Evolutionary conservation across 108 stramenopile species (phyloP), one percentile per base, ranked within the genome.

Genomic region (Cyclotella atomus): DNA sequence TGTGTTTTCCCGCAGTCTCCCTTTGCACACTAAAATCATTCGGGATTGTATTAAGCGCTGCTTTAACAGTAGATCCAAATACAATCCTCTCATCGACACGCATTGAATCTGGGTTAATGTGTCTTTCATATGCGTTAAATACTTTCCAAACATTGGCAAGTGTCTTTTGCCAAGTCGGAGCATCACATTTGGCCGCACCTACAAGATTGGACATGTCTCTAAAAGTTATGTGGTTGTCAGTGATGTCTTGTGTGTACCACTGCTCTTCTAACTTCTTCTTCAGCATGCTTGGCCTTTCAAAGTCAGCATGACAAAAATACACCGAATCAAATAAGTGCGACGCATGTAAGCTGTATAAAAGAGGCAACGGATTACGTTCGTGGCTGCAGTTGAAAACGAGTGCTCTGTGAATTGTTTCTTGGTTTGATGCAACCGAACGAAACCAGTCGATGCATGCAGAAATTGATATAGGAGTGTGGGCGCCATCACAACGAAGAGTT

Each of bases 381-480:
- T 94, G 93, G 49, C 88, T 85, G 73, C 91, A 92, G 64, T 94
- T 87, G 80, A 94, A 94, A 24, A 94, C 53, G 16, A 94, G 80
- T 1, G 82, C 73, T 27, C 62, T 69, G 73, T n/a, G 44, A 7
- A 65, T 23, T 59, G 2, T 49, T 25, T 23, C 23, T 25, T 20
- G 9, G 34, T 49, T 43, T 17, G 25, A 35, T 30, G 34, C 28
- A 3, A 56, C 67, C 55, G 59, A 52, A 69, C 61, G 71, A 81
- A 75, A 92, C 90, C 90, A 94, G 24, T 82, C 76, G 10, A 85
- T 65, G 21, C 88, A 89, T 1, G 85, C 86, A 17, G 75, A 54
- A n/a, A 94, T 73, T 35, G 89, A 90, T 54, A 87, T 83, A 14
- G 78, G 75, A 25, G 93, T 94, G 68, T 94, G 93, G 5, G 93